Evolutionary conservation across 2,329 filamentous ascomycete species (phyloP), one percentile per base, ranked within the genome.

Genomic region (Didymella lethalis): DNA sequence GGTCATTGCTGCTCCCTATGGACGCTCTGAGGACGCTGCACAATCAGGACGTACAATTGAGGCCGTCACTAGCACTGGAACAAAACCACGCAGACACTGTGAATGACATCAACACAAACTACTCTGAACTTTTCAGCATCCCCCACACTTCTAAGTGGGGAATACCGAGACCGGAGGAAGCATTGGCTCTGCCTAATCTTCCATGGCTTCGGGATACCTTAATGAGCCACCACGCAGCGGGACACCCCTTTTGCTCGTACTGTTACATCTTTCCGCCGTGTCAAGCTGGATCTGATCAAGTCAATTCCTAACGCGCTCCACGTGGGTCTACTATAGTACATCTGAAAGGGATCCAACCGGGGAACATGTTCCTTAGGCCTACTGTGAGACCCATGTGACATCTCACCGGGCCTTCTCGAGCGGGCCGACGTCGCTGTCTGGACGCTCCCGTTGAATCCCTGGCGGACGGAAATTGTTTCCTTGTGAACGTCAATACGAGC

Each of bases 371-470:
- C 41, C 29, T 40, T 48, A 12, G 8, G 25, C 40, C 46, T 47
- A 46, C 28, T 48, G 11, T 28, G 44, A 45, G 41, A 40, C 26
- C 25, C 26, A 45, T 46, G 56, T 49, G 26, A 41, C n/a, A 36
- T 20, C 16, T 28, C n/a, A 54, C 51, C 56, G 56, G 56, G 26
- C 56, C 46, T 59, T 54, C 28, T 59, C 7, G 7, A 44, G 41
- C 56, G 50, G 56, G 40, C 47, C 50, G 47, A 59, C 23, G 11
- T 36, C 50, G 51, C 54, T 23, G 11, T 29, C 28, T 47, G 46
- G 56, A 31, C 18, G 26, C 45, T 59, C 46, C 50, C 56, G 56
- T 26, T 46, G 18, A n/a, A 12, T 50, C 38, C 40, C n/a, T 12
- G 26, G 8, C 16, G 10, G 12, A 18, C 40, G 50, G 56, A 49